Evolutionary conservation across 2,329 filamentous ascomycete species (phyloP).

Genomic region (Monosporascus sp.): DNA sequence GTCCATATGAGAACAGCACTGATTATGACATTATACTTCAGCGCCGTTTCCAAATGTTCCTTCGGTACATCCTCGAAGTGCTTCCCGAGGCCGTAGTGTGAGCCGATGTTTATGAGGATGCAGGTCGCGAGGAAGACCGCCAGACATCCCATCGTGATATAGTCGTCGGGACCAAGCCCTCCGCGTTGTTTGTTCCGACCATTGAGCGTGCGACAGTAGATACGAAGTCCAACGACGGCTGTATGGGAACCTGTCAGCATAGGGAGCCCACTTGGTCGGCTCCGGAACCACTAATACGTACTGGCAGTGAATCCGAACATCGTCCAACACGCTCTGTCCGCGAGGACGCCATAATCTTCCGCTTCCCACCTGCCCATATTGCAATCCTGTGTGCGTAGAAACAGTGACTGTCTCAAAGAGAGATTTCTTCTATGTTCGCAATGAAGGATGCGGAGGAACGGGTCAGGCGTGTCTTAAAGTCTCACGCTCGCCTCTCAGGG

Average conservation of each 20-base stretch:
- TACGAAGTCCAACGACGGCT: conserved; percentile 23
- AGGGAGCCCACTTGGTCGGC: no score
- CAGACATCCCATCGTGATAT: conserved; percentile 25
- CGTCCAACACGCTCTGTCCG: no score
- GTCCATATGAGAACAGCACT: conserved; percentile 26
- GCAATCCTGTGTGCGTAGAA: no score
- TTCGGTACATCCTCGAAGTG: conserved; percentile 13
- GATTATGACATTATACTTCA: conserved; percentile 27
- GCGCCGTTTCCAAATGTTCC: conserved; percentile 12
- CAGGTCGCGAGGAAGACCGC: conserved; percentile 23
- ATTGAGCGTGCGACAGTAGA: conserved; percentile 19
- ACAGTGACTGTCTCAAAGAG: no score
- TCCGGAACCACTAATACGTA: no score
- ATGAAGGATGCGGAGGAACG: no score
- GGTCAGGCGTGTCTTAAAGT: no score
- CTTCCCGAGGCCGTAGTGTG: conserved; percentile 22
- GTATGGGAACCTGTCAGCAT: not conserved
- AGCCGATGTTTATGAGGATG: conserved; percentile 23
- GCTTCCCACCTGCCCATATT: no score
- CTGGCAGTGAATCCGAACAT: no score
- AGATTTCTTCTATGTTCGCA: no score
- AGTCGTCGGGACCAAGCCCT: conserved; percentile 25
- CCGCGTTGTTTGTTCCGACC: conserved; percentile 5
- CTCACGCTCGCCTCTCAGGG: no score
- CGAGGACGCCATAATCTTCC: no score